Evolutionary conservation across 805 yeast species (phyloP).

Genomic region (Pichia nanzhaoensis): DNA sequence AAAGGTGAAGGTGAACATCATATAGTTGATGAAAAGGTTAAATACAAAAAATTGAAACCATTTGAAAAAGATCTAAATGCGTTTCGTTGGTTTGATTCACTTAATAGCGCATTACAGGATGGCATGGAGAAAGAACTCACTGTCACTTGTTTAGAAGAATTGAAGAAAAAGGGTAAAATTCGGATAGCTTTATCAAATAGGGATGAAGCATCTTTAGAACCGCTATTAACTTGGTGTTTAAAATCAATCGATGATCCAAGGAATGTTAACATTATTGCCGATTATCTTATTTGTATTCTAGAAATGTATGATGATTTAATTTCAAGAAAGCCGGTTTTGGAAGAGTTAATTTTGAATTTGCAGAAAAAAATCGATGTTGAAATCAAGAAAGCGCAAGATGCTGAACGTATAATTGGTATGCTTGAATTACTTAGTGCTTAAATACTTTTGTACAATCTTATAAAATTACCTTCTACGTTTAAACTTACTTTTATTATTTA

Average conservation of each 20-base stretch:
- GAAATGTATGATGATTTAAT: constrained; percentile 73
- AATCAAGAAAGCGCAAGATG: constrained; percentile 75
- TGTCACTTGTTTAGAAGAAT: constrained; percentile 75
- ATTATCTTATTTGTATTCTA: constrained; percentile 57
- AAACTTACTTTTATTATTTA: constrained; percentile 23
- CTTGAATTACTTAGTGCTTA: constrained; percentile 67
- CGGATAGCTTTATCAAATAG: constrained; percentile 73
- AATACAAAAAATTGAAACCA: constrained; percentile 59
- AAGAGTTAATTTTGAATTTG: constrained; percentile 59
- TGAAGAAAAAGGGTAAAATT: constrained; percentile 83
- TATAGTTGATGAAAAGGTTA: constrained; percentile 52
- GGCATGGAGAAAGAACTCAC: constrained; percentile 79
- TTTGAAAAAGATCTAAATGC: constrained; percentile 81
- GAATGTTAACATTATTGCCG: constrained; percentile 55
- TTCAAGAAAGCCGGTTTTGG: constrained; percentile 70
- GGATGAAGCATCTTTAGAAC: constrained; percentile 77
- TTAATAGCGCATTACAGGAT: constrained; percentile 65
- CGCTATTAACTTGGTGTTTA: constrained; percentile 76
- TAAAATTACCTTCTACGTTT: constrained; percentile 17
- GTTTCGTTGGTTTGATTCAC: constrained; percentile 89
- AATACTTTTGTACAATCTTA: too few species aligned
- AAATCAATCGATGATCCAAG: constrained; percentile 75
- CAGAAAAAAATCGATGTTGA: constrained; percentile 59
- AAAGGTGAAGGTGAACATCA: constrained; percentile 82
- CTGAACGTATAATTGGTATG: constrained; percentile 90